A percentile compares a stretch with the other conserved stretches of the same genome.
These are phyloP conservation scores for Phoenix roebelenii DNA, from an alignment of 176 grass and related monocot genomes.

Conservation along the genomic window DNA sequence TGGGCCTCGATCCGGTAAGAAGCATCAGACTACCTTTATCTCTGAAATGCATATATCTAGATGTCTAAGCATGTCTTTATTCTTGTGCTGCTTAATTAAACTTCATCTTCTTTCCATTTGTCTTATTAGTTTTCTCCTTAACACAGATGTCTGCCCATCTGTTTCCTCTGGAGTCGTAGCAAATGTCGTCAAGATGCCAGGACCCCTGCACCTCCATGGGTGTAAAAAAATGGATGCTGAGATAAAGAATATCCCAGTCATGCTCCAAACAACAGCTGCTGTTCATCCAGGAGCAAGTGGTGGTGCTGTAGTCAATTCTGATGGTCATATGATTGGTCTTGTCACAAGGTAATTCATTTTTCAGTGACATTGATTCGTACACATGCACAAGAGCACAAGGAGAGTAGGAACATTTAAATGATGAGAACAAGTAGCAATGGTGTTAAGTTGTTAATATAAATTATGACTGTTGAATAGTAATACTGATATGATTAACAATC, in stretches of 20 bases:
- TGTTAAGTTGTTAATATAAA: no score
- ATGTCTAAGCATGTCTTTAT: no score
- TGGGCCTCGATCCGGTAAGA: slow-evolving; percentile 76
- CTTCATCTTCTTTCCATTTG: no score
- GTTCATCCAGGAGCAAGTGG: slow-evolving; percentile 94
- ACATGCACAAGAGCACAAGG: no score
- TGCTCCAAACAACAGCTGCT: slow-evolving; percentile 91
- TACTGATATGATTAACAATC: no score
- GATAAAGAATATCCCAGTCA: slow-evolving; percentile 47
- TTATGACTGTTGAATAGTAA: no score
- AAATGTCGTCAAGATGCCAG: slow-evolving; percentile 49
- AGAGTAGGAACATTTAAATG: no score
- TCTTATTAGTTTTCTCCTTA: slow-evolving; percentile 2
- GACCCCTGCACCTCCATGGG: slow-evolving; percentile 24
- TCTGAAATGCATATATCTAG: no score
- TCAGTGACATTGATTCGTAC: neutral
- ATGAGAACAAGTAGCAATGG: no score
- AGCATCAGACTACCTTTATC: neutral
- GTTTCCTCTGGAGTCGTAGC: slow-evolving; percentile 70
- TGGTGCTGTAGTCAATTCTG: slow-evolving; percentile 62
- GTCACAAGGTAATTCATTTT: slow-evolving; percentile 66
- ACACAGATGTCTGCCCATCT: slow-evolving; percentile 56
- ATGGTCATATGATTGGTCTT: slow-evolving; percentile 70
- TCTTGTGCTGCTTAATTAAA: no score
- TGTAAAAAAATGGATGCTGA: slow-evolving; percentile 16